Evolutionary conservation across 2,329 filamentous ascomycete species (phyloP).

Genomic region (Fusarium denticulatum): DNA sequence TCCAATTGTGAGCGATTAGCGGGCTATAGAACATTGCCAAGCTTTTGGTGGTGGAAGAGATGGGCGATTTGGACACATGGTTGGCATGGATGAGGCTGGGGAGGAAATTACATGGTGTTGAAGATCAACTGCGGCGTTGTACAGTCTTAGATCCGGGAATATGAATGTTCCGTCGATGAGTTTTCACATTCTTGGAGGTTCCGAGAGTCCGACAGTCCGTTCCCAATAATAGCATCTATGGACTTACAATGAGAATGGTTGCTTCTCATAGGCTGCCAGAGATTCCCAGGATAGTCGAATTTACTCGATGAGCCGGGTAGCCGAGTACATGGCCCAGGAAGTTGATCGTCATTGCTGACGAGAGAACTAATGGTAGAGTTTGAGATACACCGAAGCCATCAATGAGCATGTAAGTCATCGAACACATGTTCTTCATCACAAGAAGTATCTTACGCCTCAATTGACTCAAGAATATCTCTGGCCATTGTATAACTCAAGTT

Average conservation of each 20-base stretch:
- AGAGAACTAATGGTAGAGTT: background rate
- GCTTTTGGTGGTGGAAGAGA: background rate
- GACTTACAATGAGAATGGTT: background rate
- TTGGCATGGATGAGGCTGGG: constrained; percentile 12
- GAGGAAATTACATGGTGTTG: constrained; percentile 10
- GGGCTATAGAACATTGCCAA: constrained; percentile 17
- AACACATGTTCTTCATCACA: too few species aligned
- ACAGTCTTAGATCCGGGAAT: background rate
- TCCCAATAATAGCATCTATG: background rate
- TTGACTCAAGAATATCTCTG: too few species aligned
- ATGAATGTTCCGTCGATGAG: background rate
- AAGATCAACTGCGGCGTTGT: background rate
- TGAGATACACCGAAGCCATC: background rate
- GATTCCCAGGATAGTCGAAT: background rate
- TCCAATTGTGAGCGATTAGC: constrained; percentile 9
- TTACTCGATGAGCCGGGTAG: background rate
- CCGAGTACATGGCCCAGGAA: background rate
- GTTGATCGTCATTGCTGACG: background rate
- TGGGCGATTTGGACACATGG: constrained; percentile 3
- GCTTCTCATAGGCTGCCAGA: background rate
- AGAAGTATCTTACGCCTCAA: too few species aligned
- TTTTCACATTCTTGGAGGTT: background rate
- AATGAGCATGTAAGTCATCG: background rate
- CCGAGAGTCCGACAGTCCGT: background rate
- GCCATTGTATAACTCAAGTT: background rate